A percentile compares a stretch with the other conserved stretches of the same genome.
Evolutionary conservation across 371 early-diverging fungal genomes (phyloP).

Genomic region (Circinella umbellata): DNA sequence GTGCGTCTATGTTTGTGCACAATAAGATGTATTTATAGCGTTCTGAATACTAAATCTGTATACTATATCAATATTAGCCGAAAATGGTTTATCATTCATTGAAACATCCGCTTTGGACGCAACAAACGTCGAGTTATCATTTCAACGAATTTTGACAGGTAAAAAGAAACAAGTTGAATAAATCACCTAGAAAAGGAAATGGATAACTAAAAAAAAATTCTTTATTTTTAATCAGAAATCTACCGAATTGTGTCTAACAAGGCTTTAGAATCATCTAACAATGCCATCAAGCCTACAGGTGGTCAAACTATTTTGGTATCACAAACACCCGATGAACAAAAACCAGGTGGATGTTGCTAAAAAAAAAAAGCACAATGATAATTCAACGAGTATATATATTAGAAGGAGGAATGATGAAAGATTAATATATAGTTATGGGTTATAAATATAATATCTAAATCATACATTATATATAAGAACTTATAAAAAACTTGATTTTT

Average conservation of each 20-base stretch:
- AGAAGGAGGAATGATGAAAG: too few species aligned
- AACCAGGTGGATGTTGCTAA: conserved; percentile 75
- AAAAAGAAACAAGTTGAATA: conserved; percentile 21
- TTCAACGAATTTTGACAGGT: conserved; percentile 93
- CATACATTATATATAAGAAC: too few species aligned
- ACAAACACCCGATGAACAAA: conserved; percentile 70
- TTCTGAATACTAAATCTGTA: background rate
- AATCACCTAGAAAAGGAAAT: background rate
- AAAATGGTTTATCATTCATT: conserved; percentile 90
- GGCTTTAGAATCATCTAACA: conserved; percentile 79
- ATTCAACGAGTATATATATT: too few species aligned
- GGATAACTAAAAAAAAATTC: too few species aligned
- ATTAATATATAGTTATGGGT: too few species aligned
- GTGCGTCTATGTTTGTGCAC: too few species aligned
- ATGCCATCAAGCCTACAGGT: conserved; percentile 74
- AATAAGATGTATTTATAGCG: too few species aligned
- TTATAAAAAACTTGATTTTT: too few species aligned
- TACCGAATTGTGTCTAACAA: conserved; percentile 94
- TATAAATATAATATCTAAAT: too few species aligned
- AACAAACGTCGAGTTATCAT: conserved; percentile 93
- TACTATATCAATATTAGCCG: conserved; percentile 52
- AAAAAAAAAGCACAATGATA: background rate
- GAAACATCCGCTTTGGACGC: conserved; percentile 96
- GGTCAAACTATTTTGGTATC: conserved; percentile 80
- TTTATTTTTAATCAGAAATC: conserved; percentile 68